Evolutionary conservation across 1,284 basidiomycete genomes (phyloP).

Genomic region (Ustilago tritici): DNA sequence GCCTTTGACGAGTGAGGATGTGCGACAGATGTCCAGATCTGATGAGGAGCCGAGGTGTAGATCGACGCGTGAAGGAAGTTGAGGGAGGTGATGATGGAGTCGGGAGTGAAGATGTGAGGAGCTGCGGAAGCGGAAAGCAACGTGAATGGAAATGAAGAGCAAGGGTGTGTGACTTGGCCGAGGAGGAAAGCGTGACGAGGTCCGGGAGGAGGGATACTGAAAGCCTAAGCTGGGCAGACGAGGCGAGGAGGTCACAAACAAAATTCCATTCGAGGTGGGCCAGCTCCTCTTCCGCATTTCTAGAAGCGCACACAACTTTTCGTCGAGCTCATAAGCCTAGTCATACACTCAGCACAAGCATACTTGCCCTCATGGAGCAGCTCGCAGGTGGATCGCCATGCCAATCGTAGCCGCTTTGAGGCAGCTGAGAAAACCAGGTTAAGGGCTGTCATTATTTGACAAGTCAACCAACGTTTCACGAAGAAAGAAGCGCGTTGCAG

Average conservation of each 20-base stretch:
- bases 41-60: background rate
- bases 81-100: background rate
- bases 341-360: background rate
- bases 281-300: background rate
- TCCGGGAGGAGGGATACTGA: conserved; percentile 1
- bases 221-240: background rate
- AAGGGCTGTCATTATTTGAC: conserved; percentile 6
- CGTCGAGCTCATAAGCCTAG: no score
- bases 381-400: background rate
- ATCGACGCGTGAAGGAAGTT: conserved; percentile 1
- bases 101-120: no score
- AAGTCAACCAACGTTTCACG: conserved; percentile 4
- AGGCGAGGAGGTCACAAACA: conserved; percentile 14
- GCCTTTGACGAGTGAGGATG: background rate
- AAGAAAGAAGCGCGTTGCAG: conserved; percentile 3
- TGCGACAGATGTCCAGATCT: background rate
- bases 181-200: background rate
- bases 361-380: background rate
- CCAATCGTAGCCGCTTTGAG: background rate
- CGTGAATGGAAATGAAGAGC: conserved; percentile 4
- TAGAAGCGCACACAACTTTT: background rate
- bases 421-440: background rate
- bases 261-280: conserved; percentile 3
- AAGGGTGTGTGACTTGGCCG: background rate
- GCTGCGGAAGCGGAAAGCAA: conserved; percentile 6